Conservation (phyloP, 2,329 filamentous ascomycete genomes). For the Chaetomiaceae sp. region DNA sequence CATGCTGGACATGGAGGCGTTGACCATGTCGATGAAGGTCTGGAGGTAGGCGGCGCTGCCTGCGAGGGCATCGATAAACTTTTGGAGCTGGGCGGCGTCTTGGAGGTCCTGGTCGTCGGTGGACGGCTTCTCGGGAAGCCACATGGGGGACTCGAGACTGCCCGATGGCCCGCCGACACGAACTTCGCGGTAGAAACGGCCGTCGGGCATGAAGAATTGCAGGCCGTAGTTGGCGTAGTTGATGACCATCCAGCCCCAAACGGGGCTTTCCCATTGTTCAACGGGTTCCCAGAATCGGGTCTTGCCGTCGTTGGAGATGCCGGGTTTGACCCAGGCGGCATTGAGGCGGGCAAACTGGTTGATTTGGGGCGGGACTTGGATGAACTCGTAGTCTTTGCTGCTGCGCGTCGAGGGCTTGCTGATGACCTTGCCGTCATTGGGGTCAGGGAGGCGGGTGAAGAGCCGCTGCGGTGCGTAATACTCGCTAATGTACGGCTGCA, state of each 20-base stretch:
- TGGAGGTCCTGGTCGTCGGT: background rate
- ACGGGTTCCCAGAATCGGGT: constrained; percentile 20
- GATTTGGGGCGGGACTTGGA: constrained; percentile 40
- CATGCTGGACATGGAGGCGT: background rate
- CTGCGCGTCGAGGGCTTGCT: background rate
- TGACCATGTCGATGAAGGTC: constrained; percentile 9
- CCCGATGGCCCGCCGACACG: constrained; percentile 31
- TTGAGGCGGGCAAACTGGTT: constrained; percentile 39
- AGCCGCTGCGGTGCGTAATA: no score
- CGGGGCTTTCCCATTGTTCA: constrained; percentile 38
- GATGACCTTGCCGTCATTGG: no score
- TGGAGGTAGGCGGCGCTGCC: constrained; percentile 1
- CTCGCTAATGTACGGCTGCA: no score
- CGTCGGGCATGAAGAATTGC: constrained; percentile 39
- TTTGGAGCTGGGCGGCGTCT: background rate
- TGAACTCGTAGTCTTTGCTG: constrained; percentile 29
- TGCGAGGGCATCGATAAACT: background rate
- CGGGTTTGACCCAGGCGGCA: constrained; percentile 31
- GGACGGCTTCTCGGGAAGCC: constrained; percentile 1
- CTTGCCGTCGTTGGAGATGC: background rate
- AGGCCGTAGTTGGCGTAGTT: constrained; percentile 40
- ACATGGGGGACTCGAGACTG: background rate
- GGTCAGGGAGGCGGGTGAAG: no score
- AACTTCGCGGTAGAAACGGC: constrained; percentile 42
- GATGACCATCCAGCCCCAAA: constrained; percentile 40